Percentiles rank a stretch among this genome's conserved stretches.
Evolutionary conservation across 2,329 filamentous ascomycete genomes (phyloP).

Genomic region (Fusarium sp.): DNA sequence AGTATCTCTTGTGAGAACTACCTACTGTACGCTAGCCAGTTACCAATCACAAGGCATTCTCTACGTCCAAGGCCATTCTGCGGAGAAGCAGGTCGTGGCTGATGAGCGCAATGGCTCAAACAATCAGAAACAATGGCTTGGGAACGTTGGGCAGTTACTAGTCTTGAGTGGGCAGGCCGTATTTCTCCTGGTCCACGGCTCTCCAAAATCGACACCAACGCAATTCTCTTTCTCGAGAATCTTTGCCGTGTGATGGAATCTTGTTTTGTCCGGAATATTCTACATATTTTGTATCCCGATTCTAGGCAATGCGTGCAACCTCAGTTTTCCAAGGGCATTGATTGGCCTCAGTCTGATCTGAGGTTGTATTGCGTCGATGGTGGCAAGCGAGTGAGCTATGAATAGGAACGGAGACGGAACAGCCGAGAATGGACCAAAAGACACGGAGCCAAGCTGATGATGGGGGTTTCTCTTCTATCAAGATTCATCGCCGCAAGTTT

Average conservation of each 20-base stretch:
- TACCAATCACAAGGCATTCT: background rate
- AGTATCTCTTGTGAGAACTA: background rate
- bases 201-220: background rate
- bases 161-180: slow-evolving; percentile 1
- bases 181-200: background rate
- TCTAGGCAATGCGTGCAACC: background rate
- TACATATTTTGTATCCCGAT: background rate
- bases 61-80: background rate
- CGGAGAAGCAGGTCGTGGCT: slow-evolving; percentile 2
- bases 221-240: background rate
- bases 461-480: background rate
- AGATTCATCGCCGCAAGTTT: background rate
- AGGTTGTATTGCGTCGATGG: slow-evolving; percentile 28
- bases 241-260: background rate
- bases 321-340: slow-evolving; percentile 10
- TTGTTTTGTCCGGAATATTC: background rate
- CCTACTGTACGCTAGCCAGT: slow-evolving; percentile 10
- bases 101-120: slow-evolving; percentile 1
- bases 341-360: slow-evolving; percentile 15
- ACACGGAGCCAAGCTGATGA: background rate
- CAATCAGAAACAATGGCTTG: slow-evolving; percentile 30
- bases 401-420: slow-evolving; percentile 29
- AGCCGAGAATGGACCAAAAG: slow-evolving; percentile 20
- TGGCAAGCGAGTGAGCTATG: slow-evolving; percentile 33
- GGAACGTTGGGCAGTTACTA: slow-evolving; percentile 14